Evolutionary conservation across 148 eudicot genomes (phyloP), one percentile per base, ranked within the genome.

Genomic region (Rhododendron kiyosumense): DNA sequence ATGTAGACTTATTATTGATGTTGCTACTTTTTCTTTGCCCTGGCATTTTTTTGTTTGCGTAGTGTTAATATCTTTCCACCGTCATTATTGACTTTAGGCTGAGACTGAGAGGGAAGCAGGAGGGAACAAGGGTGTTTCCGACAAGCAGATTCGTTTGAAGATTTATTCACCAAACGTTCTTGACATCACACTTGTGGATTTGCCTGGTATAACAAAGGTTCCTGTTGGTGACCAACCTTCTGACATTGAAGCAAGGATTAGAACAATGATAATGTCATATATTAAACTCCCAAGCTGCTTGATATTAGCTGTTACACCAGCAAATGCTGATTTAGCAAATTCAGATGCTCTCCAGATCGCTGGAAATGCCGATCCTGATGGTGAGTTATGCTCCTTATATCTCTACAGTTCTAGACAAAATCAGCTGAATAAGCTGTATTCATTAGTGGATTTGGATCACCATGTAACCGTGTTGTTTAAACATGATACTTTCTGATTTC

Each of bases 261-360:
- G 98, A 85, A 94, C 96, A 59, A 96, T 96, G 98, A 96, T 96
- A 86, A 93, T 93, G 94, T 92, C 95, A 48, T 92, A 92, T 79
- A 96, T 96, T 83, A 93, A 93, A 89, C 87, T 88, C 34, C 91
- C 91, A 86, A 93, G 90, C 88, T 94, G 96, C 85, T 86, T 96
- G 84, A 94, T 96, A 88, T 86, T 96, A 86, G 98, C 98, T 87
- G 98, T 96, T 61, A 93, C 98, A 11, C 98, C 98, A 82, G 98
- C 98, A 75, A 96, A 96, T 87, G 85, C 98, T 57, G 98, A 96
- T 87, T 86, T 96, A 74, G 98, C 98, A 15, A 96, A 94, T 89
- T 96, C 98, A 82, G 98, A 96, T 90, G 98, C 98, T 81, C 90
- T 96, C 86, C 98, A 96, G 90, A 96, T 96, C 86, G 98, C 98